A percentile compares a stretch with the other conserved stretches of the same genome.
Conservation (phyloP, 176 grass and related monocot genomes). For the Alloteropsis semialata region DNA sequence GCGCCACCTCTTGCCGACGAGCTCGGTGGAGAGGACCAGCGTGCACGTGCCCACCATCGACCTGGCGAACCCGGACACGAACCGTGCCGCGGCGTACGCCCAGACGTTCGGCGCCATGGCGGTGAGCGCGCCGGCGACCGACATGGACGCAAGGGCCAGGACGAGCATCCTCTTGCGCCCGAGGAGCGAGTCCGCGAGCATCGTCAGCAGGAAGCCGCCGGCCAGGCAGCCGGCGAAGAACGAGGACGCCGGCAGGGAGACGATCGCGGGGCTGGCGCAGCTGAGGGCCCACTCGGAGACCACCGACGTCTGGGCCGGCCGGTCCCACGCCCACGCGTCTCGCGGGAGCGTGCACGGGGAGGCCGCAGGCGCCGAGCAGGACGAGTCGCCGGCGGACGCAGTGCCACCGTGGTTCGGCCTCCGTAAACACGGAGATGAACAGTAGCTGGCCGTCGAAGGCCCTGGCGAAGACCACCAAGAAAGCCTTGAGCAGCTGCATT, state of each 20-base stretch:
- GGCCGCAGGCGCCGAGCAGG: slow-evolving; percentile 18
- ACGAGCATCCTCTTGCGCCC: slow-evolving; percentile 73
- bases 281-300: slow-evolving; percentile 73
- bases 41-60: slow-evolving; percentile 56
- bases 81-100: slow-evolving; percentile 56
- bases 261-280: slow-evolving; percentile 49
- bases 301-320: slow-evolving; percentile 21
- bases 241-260: slow-evolving; percentile 60
- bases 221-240: slow-evolving; percentile 68
- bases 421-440: slow-evolving; percentile 77
- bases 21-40: slow-evolving; percentile 62
- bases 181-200: slow-evolving; percentile 67
- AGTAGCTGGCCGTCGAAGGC: slow-evolving; percentile 79
- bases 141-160: slow-evolving; percentile 44
- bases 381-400: slow-evolving; percentile 27
- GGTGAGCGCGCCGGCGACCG: slow-evolving; percentile 48
- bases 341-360: slow-evolving; percentile 41
- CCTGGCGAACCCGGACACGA: slow-evolving; percentile 53
- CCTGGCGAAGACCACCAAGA: slow-evolving; percentile 56
- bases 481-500: slow-evolving; percentile 45
- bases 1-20: slow-evolving; percentile 65
- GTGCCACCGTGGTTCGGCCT: slow-evolving; percentile 69
- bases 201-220: slow-evolving; percentile 64
- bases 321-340: slow-evolving; percentile 60
- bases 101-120: slow-evolving; percentile 59